A percentile compares a stretch with the other conserved stretches of the same genome.
Conservation (phyloP, 495 filamentous ascomycete genomes). For the Entonaema liquescens region DNA sequence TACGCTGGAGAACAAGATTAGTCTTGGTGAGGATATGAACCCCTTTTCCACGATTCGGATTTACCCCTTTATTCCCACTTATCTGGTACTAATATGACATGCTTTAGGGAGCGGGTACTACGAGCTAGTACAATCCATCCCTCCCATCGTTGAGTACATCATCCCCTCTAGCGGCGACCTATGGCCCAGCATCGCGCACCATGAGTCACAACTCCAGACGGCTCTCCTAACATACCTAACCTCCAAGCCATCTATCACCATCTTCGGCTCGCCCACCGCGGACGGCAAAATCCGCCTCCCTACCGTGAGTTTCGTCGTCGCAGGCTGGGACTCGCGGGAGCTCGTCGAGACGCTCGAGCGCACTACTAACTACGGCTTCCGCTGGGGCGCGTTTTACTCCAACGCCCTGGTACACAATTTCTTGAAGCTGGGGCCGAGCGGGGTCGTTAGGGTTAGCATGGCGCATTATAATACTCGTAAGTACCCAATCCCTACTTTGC, state of each 20-base stretch:
- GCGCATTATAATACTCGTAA: constrained; percentile 80
- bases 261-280: constrained; percentile 64
- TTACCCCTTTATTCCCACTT: background rate
- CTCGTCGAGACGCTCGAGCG: constrained; percentile 70
- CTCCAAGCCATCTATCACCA: constrained; percentile 54
- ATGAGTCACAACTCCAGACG: constrained; percentile 68
- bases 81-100: background rate
- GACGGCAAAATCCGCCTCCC: constrained; percentile 62
- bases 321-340: constrained; percentile 62
- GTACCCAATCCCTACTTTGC: constrained; percentile 22
- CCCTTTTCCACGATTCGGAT: background rate
- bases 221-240: constrained; percentile 66
- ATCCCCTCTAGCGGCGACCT: constrained; percentile 61
- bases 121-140: constrained; percentile 69
- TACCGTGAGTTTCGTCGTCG: constrained; percentile 71
- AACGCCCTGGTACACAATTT: constrained; percentile 67
- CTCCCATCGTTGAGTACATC: constrained; percentile 65
- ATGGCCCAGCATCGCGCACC: constrained; percentile 41
- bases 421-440: constrained; percentile 64
- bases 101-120: constrained; percentile 62
- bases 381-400: constrained; percentile 76
- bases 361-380: constrained; percentile 63
- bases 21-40: background rate
- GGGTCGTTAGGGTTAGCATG: constrained; percentile 74
- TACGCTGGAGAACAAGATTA: constrained; percentile 67